Percentiles rank a stretch among this genome's conserved stretches.
Conservation (phyloP, 2,329 filamentous ascomycete genomes). For the Byssoonygena ceratinophila region DNA sequence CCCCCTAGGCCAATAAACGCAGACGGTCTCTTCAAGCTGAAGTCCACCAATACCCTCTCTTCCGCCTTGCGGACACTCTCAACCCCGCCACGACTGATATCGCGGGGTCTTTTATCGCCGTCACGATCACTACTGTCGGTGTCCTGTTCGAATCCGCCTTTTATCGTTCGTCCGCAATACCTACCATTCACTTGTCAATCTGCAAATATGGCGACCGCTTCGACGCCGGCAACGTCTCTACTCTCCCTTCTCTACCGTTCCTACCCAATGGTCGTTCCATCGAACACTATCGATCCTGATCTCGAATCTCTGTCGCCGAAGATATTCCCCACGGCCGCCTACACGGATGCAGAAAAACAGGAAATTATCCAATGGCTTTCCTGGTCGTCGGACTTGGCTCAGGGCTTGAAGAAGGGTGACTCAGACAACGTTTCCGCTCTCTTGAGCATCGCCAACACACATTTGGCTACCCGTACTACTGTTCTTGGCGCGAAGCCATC, state of each 20-base stretch:
- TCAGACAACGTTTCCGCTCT: conserved; percentile 50
- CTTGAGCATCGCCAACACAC: conserved; percentile 69
- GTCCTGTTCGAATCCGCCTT: neutral
- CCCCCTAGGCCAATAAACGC: neutral
- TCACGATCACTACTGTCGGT: conserved; percentile 1
- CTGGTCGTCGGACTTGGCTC: conserved; percentile 60
- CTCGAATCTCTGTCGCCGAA: conserved; percentile 42
- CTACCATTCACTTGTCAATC: conserved; percentile 1
- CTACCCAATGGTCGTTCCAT: conserved; percentile 33
- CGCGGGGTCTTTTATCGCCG: conserved; percentile 6
- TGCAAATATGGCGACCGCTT: conserved; percentile 25
- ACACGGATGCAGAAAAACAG: conserved; percentile 67
- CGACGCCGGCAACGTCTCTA: conserved; percentile 34
- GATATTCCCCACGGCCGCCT: conserved; percentile 60
- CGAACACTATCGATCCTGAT: conserved; percentile 34
- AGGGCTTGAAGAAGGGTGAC: conserved; percentile 46
- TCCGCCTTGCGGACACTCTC: conserved; percentile 16
- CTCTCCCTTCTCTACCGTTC: conserved; percentile 38
- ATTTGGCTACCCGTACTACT: conserved; percentile 80
- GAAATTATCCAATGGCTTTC: conserved; percentile 86
- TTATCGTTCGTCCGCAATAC: neutral
- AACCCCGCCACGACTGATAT: conserved; percentile 16
- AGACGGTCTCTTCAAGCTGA: conserved; percentile 10
- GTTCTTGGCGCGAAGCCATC: conserved; percentile 83
- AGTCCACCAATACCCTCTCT: conserved; percentile 7